Percentiles rank a stretch among this genome's conserved stretches.
Evolutionary conservation across 331 rosid species (phyloP).

Genomic region (Acacia concinna): DNA sequence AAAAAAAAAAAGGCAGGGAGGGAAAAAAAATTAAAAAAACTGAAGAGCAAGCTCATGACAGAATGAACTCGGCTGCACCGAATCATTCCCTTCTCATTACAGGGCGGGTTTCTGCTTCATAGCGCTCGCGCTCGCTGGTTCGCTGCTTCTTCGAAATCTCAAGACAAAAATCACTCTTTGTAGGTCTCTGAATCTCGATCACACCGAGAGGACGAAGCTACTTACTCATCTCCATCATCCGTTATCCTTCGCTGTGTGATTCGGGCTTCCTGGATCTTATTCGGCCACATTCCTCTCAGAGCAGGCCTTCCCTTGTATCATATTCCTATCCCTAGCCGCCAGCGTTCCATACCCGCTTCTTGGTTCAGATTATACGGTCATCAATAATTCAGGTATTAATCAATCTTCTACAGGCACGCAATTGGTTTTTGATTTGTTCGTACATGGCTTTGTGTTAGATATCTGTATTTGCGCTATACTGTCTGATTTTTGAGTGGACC

Average conservation of each 20-base stretch:
- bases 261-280: background rate
- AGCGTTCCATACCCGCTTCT: background rate
- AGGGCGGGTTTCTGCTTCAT: background rate
- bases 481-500: background rate
- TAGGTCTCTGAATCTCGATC: conserved; percentile 2
- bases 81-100: background rate
- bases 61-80: background rate
- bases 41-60: background rate
- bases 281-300: background rate
- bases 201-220: conserved; percentile 15
- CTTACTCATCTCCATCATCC: background rate
- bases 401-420: background rate
- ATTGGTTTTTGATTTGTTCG: background rate
- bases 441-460: background rate
- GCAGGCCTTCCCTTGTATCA: background rate
- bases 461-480: background rate
- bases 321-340: conserved; percentile 14
- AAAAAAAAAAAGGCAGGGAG: too few relatives aligned
- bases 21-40: background rate
- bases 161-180: background rate
- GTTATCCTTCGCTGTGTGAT: conserved; percentile 3
- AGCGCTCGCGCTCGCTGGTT: background rate
- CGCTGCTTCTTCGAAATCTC: conserved; percentile 8
- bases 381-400: background rate
- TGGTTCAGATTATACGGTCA: background rate